These are phyloP conservation scores for Torrubiellomyces zombiae DNA, from an alignment of 2,329 filamentous ascomycete genomes.

Conservation along the genomic window DNA sequence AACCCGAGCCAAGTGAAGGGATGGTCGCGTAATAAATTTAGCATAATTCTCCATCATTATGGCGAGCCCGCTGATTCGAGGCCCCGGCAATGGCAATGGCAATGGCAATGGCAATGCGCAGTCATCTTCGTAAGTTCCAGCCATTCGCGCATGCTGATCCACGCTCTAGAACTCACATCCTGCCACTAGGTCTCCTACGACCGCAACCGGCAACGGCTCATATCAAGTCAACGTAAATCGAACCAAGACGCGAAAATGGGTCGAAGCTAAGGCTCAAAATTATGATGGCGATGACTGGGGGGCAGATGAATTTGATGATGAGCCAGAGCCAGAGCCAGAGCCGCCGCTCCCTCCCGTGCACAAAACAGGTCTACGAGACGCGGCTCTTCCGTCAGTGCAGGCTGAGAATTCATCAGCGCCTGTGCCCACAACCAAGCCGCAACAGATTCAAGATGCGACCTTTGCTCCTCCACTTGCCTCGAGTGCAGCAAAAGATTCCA, in stretches of 20 bases:
- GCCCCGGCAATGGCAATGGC: too few relatives aligned
- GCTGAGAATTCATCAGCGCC: slow-evolving; percentile 8
- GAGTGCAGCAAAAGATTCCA: too few relatives aligned
- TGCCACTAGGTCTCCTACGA: slow-evolving; percentile 15
- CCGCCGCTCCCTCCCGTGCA: slow-evolving; percentile 1
- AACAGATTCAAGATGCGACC: too few relatives aligned
- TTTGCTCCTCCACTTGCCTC: too few relatives aligned
- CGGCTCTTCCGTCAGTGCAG: slow-evolving; percentile 4
- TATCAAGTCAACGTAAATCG: slow-evolving; percentile 82
- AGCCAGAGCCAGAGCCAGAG: slow-evolving; percentile 11
- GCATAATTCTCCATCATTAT: too few relatives aligned
- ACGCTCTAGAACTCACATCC: slow-evolving; percentile 1
- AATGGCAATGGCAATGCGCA: too few relatives aligned
- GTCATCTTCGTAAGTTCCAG: too few relatives aligned
- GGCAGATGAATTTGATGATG: slow-evolving; percentile 47
- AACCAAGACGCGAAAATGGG: slow-evolving; percentile 87
- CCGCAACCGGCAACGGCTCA: slow-evolving; percentile 15
- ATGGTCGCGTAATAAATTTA: too few relatives aligned
- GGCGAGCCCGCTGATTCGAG: too few relatives aligned
- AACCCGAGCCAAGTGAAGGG: too few relatives aligned
- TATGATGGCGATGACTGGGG: slow-evolving; percentile 96
- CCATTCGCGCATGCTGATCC: too few relatives aligned
- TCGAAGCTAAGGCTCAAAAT: slow-evolving; percentile 68
- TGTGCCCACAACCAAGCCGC: too few relatives aligned
- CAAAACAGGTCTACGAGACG: slow-evolving; percentile 1